Evolutionary conservation across 2,329 filamentous ascomycete genomes (phyloP).

Genomic region (Tolypocladium tropicale): DNA sequence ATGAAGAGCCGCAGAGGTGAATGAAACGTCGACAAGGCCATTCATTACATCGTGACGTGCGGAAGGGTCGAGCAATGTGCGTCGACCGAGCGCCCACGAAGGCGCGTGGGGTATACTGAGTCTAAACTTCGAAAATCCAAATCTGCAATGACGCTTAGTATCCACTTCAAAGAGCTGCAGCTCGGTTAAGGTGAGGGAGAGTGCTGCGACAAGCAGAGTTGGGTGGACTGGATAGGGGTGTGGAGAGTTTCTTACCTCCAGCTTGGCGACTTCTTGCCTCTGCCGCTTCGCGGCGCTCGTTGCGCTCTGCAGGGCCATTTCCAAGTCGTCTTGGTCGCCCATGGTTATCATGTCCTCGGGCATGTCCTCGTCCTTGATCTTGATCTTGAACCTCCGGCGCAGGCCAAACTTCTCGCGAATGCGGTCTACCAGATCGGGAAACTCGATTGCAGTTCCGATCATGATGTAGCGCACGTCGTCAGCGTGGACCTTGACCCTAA

Average conservation of each 20-base stretch:
- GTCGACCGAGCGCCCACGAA: background rate
- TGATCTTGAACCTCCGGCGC: constrained; percentile 72
- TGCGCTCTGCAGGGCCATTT: constrained; percentile 68
- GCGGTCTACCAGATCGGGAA: constrained; percentile 64
- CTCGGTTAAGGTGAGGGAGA: background rate
- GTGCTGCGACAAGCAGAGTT: background rate
- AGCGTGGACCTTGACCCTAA: constrained; percentile 85
- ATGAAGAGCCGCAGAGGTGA: too few relatives aligned
- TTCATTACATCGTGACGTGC: constrained; percentile 11
- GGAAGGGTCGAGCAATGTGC: background rate
- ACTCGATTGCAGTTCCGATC: constrained; percentile 63
- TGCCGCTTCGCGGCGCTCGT: constrained; percentile 62
- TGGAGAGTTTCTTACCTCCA: constrained; percentile 66
- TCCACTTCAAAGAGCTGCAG: background rate
- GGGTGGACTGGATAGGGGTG: background rate
- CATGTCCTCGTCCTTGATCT: constrained; percentile 71
- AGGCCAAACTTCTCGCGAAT: constrained; percentile 84
- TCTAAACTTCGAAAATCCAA: constrained; percentile 34
- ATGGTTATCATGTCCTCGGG: constrained; percentile 89
- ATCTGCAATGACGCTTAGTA: constrained; percentile 28
- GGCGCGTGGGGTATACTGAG: constrained; percentile 15
- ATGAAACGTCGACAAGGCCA: constrained; percentile 1
- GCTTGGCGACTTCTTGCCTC: constrained; percentile 74
- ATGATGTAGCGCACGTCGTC: constrained; percentile 92
- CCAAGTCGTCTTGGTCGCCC: constrained; percentile 91